Percentiles rank a stretch among this genome's conserved stretches.
These are phyloP conservation scores for Cardamine resedifolia DNA, from an alignment of 345 rosid genomes.

Conservation along the genomic window DNA sequence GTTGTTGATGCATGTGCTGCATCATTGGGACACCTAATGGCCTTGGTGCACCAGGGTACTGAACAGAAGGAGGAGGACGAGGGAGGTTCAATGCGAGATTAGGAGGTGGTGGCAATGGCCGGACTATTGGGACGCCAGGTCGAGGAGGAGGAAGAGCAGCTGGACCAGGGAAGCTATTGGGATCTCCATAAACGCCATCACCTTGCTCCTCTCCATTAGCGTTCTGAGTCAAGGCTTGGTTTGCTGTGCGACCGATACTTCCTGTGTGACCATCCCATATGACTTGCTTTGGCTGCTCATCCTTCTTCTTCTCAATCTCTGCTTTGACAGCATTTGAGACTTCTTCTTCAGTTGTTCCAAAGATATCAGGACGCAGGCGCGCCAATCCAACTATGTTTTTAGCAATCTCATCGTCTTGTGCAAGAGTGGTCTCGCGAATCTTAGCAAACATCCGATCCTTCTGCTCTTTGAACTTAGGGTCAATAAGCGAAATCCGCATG, in stretches of 20 bases:
- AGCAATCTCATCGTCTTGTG: conserved; percentile 88
- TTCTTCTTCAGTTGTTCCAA: conserved; percentile 95
- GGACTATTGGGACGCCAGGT: conserved; percentile 59
- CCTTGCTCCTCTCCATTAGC: conserved; percentile 57
- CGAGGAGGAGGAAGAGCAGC: conserved; percentile 87
- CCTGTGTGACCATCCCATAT: conserved; percentile 96
- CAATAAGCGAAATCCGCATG: conserved; percentile 85
- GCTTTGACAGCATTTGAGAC: conserved; percentile 94
- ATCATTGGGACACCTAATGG: conserved; percentile 70
- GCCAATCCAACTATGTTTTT: conserved; percentile 88
- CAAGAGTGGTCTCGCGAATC: conserved; percentile 90
- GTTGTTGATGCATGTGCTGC: conserved; percentile 56
- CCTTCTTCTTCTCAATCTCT: conserved; percentile 90
- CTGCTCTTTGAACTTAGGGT: conserved; percentile 94
- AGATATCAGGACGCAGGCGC: conserved; percentile 84
- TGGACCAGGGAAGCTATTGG: conserved; percentile 73
- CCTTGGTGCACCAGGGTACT: conserved; percentile 51
- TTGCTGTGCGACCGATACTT: conserved; percentile 92
- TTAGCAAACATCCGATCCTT: conserved; percentile 94
- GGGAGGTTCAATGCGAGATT: conserved; percentile 78
- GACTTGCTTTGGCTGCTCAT: conserved; percentile 89
- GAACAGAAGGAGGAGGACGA: conserved; percentile 61
- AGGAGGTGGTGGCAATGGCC: conserved; percentile 87
- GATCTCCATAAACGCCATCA: conserved; percentile 45
- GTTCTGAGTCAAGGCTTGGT: conserved; percentile 76